Base-by-base conservation (phyloP, 257 asterid genomes). In the Salvia miltiorrhiza region DNA sequence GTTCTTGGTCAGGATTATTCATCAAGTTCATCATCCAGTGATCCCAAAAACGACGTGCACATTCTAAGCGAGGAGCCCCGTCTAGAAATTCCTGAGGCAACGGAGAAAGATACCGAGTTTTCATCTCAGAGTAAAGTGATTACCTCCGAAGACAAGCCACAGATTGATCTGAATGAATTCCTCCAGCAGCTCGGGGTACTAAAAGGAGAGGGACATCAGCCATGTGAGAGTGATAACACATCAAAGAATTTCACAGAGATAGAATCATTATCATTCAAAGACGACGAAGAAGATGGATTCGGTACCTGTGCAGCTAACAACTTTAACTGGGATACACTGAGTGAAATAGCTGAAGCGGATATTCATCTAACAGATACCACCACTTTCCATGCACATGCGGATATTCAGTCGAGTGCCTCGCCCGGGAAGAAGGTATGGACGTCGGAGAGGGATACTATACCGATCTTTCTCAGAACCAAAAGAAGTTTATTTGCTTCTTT, bases 91-190 rank as follows among this genome's bases (percentile, higher is more conserved):
- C 71, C 55, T 0, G 75, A 64, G 30, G 72, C 49, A 3, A 69
- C 72, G 64, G 82, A 68, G 45, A 82, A 83, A 33, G 88, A 80
- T 4, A 69, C 40, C 19, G 86, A 84, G 67, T 30, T 59, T 44
- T 67, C 76, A 3, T 49, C 78, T 3, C 72, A 63, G 48, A 79
- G 32, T 69, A 84, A 75, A 68, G 57, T 43, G 70, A 20, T 21
- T 1, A 54, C 79, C 69, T 77, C 66, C 8, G 81, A 75, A 56
- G 86, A 79, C 67, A 90, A 88, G 88, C 98, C 97, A 48, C 98
- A 93, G 83, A 82, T 90, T 57, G 98, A 93, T 74, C 93, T 93
- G 57, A 88, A 87, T 60, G 98, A 93, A 53, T 93, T 93, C 58
- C 92, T 93, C 37, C 93, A 90, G 84, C 97, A 93, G 75, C 20